phyloP scores from a whole-genome alignment of 208 protist genomes.

The Leishmania tarentolae region DNA sequence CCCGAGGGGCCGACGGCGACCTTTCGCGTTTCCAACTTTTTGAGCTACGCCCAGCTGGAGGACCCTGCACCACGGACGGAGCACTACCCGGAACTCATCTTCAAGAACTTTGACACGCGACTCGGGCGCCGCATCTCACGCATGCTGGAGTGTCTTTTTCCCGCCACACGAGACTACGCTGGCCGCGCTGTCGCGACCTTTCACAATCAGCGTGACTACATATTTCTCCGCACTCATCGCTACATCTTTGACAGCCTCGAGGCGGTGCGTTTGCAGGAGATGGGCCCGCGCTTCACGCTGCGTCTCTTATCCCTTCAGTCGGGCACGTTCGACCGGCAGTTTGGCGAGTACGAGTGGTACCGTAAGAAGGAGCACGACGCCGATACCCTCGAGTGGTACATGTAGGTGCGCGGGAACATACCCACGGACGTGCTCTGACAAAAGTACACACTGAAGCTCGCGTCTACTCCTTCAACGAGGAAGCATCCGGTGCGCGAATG shows the following conservation, averaged over 20 bases:
- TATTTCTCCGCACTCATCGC: slow-evolving; percentile 92
- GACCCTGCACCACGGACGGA: slow-evolving; percentile 84
- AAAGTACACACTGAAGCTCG: neutral
- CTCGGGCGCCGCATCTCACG: slow-evolving; percentile 88
- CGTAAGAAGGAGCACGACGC: slow-evolving; percentile 92
- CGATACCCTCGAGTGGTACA: slow-evolving; percentile 91
- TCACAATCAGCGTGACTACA: slow-evolving; percentile 95
- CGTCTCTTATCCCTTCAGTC: slow-evolving; percentile 89
- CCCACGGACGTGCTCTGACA: neutral
- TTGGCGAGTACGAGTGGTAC: slow-evolving; percentile 95
- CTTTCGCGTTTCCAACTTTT: slow-evolving; percentile 89
- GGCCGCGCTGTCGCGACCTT: slow-evolving; percentile 93
- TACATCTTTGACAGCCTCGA: slow-evolving; percentile 93
- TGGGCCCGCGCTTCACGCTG: slow-evolving; percentile 93
- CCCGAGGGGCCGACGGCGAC: slow-evolving; percentile 89
- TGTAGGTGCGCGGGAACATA: slow-evolving; percentile 33
- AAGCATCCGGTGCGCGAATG: neutral
- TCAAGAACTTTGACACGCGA: slow-evolving; percentile 94
- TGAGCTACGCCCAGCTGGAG: slow-evolving; percentile 79
- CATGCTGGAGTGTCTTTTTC: slow-evolving; percentile 91
- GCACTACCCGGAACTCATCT: slow-evolving; percentile 94
- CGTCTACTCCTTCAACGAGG: neutral
- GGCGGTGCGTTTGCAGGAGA: slow-evolving; percentile 91
- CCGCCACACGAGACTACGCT: slow-evolving; percentile 83
- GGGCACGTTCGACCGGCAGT: slow-evolving; percentile 92